phyloP scores from a whole-genome alignment of 2,329 filamentous ascomycete genomes.

The Fusarium brevicatenulatum region DNA sequence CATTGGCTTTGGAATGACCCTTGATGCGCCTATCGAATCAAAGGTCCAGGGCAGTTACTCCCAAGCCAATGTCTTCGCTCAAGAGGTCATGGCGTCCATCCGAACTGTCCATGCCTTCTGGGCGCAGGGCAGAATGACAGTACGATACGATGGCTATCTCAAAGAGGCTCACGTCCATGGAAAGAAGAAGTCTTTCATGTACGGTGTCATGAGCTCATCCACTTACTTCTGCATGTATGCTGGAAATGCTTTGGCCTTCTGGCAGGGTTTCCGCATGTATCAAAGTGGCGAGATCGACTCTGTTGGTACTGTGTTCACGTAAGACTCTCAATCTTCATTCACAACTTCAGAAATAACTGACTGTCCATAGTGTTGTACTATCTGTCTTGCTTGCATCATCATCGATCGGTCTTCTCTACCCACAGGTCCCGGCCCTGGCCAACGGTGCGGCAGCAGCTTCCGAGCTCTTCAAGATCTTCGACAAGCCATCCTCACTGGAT shows the following conservation, averaged over 20 bases:
- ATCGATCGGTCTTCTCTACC: conserved; percentile 14
- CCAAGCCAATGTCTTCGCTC: conserved; percentile 47
- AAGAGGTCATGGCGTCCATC: conserved; percentile 50
- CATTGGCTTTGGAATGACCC: conserved; percentile 39
- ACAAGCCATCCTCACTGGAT: conserved; percentile 25
- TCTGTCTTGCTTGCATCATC: conserved; percentile 29
- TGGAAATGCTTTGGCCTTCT: conserved; percentile 55
- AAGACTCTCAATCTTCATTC: not conserved
- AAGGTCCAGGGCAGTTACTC: conserved; percentile 46
- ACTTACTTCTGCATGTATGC: conserved; percentile 54
- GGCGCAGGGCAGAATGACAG: conserved; percentile 50
- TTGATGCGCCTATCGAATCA: conserved; percentile 46
- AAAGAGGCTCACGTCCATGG: conserved; percentile 48
- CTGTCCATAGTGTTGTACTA: conserved; percentile 1
- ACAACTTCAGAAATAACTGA: not conserved
- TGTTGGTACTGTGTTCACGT: conserved; percentile 53
- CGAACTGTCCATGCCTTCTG: conserved; percentile 57
- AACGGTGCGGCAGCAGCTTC: conserved; percentile 30
- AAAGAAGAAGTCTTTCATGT: conserved; percentile 50
- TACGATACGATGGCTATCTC: conserved; percentile 51
- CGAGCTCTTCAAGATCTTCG: conserved; percentile 26
- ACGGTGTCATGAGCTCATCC: conserved; percentile 49
- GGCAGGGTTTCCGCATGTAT: conserved; percentile 54
- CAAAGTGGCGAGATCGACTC: conserved; percentile 49
- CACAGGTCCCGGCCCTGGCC: conserved; percentile 21